Conservation (phyloP, 345 rosid species). For the Gossypium herbaceum region DNA sequence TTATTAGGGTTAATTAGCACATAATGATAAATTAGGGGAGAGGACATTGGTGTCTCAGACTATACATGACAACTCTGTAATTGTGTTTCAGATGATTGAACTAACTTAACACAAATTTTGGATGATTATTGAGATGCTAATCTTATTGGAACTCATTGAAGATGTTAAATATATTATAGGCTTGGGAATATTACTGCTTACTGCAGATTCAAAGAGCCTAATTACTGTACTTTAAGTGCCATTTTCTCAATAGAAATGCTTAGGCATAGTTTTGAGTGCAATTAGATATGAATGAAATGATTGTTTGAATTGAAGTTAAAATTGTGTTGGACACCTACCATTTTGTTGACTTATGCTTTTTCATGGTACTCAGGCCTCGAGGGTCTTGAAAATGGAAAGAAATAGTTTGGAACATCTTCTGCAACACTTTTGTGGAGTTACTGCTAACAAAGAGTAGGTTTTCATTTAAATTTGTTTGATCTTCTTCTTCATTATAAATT, state of each 20-base stretch:
- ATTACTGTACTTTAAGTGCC: not conserved
- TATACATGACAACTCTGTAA: not conserved
- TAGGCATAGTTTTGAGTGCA: not conserved
- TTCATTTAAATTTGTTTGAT: constrained; percentile 16
- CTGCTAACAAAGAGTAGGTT: constrained; percentile 84
- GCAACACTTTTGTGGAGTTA: constrained; percentile 65
- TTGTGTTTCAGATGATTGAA: not conserved
- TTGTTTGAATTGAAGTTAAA: not conserved
- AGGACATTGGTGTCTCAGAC: not conserved
- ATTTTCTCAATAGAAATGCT: not conserved
- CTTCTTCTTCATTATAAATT: not conserved
- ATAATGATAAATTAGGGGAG: not conserved
- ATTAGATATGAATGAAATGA: not conserved
- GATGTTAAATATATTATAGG: not conserved
- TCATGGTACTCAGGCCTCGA: constrained; percentile 60
- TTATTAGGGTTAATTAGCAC: not conserved
- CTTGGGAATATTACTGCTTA: not conserved
- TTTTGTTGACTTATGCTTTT: constrained; percentile 1
- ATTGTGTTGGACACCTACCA: not conserved
- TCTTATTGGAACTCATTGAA: not conserved
- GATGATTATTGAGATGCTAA: not conserved
- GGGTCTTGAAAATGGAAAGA: constrained; percentile 82
- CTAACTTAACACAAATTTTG: not conserved
- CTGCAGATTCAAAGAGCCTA: not conserved
- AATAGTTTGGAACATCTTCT: constrained; percentile 82